Evolutionary conservation across 129 eudicot species (phyloP), one percentile per base, ranked within the genome.

Genomic region (Helianthus tuberosus): DNA sequence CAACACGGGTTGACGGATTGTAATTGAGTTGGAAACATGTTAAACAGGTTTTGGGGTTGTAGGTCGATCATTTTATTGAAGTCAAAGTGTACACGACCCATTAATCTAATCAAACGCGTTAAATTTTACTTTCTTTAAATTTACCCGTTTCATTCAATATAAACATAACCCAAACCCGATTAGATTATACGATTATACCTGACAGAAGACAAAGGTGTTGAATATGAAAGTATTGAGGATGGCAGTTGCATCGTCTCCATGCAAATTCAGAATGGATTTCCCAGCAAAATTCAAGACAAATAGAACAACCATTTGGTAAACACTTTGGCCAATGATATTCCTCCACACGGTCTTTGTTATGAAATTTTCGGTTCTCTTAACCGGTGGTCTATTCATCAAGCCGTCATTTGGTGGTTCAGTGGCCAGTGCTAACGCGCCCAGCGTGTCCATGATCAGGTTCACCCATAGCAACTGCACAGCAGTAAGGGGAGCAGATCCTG

Each of bases 391-490:
- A 36, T 86, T 84, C 98, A 93, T 90, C 58, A 93, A 86, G 54
- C 85, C 95, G 32, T 87, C 95, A 50, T 87, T 79, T 44, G 98
- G 98, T 10, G 96, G 95, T 72, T 93, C 96, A 0, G 98, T 93
- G 66, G 98, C 98, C 75, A 89, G 85, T 47, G 98, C 98, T 59
- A 93, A 75, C 38, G 98, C 98, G 72, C 96, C 98, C 59, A 89
- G 81, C 1, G 98, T 93, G 75, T 93, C 98, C 98, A 93, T 93
- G 57, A 93, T 93, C 78, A 93, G 77, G 88, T 92, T 92, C 41
- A 92, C 97, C 97, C 97, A 92, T 29, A 92, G 91, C 87, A 92
- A 67, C 73, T 92, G 97, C 39, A 92, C 97, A 71, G 97, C 93
- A 14, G 93, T 92, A 62, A 92, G 92, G 11, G 97, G 98, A 71